Percentiles rank a stretch among this genome's conserved stretches.
phyloP scores from a whole-genome alignment of 345 rosid genomes.

The Euphorbia pulcherrima region DNA sequence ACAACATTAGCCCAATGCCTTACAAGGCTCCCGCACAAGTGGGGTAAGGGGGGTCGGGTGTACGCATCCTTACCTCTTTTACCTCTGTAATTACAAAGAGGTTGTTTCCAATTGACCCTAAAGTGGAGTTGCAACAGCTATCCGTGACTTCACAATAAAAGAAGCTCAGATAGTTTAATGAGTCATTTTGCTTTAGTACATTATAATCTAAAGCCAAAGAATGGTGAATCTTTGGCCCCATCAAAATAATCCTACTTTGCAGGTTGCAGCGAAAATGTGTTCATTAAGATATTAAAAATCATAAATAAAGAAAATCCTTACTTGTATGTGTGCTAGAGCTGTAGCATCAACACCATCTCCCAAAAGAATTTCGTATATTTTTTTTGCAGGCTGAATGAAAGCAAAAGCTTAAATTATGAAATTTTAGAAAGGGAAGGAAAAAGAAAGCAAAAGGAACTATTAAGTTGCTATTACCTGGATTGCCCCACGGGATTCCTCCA shows the following conservation, averaged over 20 bases:
- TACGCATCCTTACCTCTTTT: too few species aligned
- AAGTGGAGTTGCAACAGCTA: too few species aligned
- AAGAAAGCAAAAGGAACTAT: not conserved
- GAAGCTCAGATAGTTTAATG: too few species aligned
- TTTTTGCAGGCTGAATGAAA: slow-evolving; percentile 73
- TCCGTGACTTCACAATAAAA: too few species aligned
- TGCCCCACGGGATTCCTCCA: slow-evolving; percentile 93
- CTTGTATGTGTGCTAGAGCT: slow-evolving; percentile 83
- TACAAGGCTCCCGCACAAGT: too few species aligned
- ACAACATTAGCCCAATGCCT: too few species aligned
- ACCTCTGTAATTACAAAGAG: too few species aligned
- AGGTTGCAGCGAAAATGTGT: not conserved
- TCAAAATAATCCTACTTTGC: not conserved
- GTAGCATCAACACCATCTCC: slow-evolving; percentile 51
- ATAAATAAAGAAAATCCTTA: slow-evolving; percentile 25
- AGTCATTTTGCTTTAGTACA: too few species aligned
- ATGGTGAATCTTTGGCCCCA: too few species aligned
- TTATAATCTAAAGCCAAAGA: too few species aligned
- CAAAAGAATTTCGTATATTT: slow-evolving; percentile 69
- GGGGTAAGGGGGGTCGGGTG: too few species aligned
- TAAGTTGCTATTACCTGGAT: slow-evolving; percentile 42
- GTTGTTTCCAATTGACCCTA: too few species aligned
- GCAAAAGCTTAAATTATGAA: slow-evolving; percentile 21
- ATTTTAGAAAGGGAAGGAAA: slow-evolving; percentile 5
- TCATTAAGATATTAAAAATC: slow-evolving; percentile 3